These are phyloP conservation scores for Dendrostoma leiphaemia DNA, from an alignment of 2,329 filamentous ascomycete species.

Conservation along the genomic window DNA sequence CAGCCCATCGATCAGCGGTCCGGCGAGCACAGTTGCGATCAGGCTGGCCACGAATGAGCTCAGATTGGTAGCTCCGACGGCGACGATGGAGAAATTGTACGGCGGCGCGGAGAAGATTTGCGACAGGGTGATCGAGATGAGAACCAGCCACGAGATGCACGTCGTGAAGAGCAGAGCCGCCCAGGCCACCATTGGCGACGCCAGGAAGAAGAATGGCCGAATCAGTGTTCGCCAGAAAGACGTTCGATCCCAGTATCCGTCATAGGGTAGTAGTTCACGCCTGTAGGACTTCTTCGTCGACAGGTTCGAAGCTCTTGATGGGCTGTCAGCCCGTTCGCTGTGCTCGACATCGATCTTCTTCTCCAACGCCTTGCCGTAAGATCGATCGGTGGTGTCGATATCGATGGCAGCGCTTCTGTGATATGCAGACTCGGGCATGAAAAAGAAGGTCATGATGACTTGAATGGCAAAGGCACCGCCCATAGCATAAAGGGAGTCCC, in stretches of 20 bases:
- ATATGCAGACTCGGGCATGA: conserved; percentile 41
- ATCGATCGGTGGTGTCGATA: conserved; percentile 31
- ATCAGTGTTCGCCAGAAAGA: conserved; percentile 35
- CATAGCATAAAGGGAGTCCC: conserved; percentile 35
- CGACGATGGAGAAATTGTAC: conserved; percentile 33
- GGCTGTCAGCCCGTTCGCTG: neutral
- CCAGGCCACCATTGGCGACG: conserved; percentile 36
- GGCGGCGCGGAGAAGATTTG: conserved; percentile 36
- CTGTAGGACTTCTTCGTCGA: conserved; percentile 26
- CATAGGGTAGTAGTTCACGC: conserved; percentile 32
- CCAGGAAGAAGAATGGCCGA: conserved; percentile 33
- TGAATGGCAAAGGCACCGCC: conserved; percentile 37
- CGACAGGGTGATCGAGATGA: conserved; percentile 29
- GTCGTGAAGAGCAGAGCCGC: conserved; percentile 37
- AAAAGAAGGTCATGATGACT: conserved; percentile 37
- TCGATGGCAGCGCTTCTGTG: conserved; percentile 26
- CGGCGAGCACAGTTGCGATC: conserved; percentile 31
- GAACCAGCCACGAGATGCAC: conserved; percentile 32
- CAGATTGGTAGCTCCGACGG: conserved; percentile 32
- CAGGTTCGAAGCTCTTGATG: neutral
- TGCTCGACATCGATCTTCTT: conserved; percentile 23
- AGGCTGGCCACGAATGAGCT: conserved; percentile 33
- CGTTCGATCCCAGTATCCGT: conserved; percentile 35
- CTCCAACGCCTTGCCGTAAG: neutral
- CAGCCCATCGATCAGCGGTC: conserved; percentile 33